Percentiles rank a stretch among this genome's conserved stretches.
Conservation (phyloP, 2,329 filamentous ascomycete genomes). For the Hypoxylon sp. region DNA sequence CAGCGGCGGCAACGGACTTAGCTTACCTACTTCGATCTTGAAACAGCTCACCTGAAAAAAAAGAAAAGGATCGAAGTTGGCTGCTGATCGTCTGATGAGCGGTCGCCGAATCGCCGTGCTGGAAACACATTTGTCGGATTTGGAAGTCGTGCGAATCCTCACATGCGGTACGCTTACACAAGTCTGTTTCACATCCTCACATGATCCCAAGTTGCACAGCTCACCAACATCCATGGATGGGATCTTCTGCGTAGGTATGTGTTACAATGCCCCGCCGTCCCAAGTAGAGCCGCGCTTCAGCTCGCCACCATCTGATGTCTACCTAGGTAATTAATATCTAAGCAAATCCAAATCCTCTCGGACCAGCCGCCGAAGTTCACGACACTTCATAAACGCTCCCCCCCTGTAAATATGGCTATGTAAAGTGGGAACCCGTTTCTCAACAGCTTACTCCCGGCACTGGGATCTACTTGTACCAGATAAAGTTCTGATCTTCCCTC, state of each 20-base stretch:
- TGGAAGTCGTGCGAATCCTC: constrained; percentile 9
- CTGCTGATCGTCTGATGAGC: constrained; percentile 11
- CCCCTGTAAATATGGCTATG: too few species aligned
- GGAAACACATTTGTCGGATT: constrained; percentile 8
- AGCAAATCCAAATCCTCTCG: constrained; percentile 1
- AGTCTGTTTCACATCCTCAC: constrained; percentile 20
- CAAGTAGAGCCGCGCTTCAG: constrained; percentile 10
- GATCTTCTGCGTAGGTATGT: neutral
- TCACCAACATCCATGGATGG: neutral
- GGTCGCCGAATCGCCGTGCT: neutral
- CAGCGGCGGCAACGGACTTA: constrained; percentile 7
- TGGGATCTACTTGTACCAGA: constrained; percentile 20
- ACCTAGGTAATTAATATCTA: neutral
- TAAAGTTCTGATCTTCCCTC: constrained; percentile 37
- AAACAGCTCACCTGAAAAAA: constrained; percentile 9
- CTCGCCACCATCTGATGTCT: constrained; percentile 4
- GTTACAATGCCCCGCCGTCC: neutral
- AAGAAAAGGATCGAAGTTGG: constrained; percentile 8
- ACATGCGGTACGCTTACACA: constrained; percentile 3
- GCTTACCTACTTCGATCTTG: neutral
- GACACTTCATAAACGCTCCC: neutral
- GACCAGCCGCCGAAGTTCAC: neutral
- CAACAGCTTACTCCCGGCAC: constrained; percentile 21
- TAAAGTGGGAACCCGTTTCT: constrained; percentile 5
- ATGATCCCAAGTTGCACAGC: constrained; percentile 16